Conservation (phyloP, 441 rosid genomes). For the Adansonia rubrostipa region DNA sequence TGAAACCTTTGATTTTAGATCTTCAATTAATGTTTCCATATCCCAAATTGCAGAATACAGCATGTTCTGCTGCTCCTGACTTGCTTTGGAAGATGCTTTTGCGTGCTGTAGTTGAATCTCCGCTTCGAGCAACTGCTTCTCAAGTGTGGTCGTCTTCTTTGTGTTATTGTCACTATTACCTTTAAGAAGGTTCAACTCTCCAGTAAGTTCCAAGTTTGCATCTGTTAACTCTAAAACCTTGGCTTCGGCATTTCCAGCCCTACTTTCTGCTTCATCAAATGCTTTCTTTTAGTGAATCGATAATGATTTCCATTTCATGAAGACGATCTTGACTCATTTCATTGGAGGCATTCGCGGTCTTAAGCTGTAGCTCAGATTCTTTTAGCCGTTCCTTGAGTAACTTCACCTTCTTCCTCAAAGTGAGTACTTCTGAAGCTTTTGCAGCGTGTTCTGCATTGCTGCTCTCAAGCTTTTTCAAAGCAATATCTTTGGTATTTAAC, state of each 20-base stretch:
- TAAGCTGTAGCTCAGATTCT: conserved; percentile 50
- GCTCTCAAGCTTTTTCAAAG: conserved; percentile 55
- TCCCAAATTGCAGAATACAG: conserved; percentile 95
- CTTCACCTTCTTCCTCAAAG: conserved; percentile 56
- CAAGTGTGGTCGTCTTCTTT: conserved; percentile 72
- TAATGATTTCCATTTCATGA: conserved; percentile 63
- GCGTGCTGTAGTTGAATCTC: conserved; percentile 73
- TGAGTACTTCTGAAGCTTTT: conserved; percentile 55
- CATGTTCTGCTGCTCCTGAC: conserved; percentile 93
- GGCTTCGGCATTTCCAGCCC: conserved; percentile 70
- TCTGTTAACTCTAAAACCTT: conserved; percentile 67
- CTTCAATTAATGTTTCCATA: conserved; percentile 94
- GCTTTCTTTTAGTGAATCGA: conserved; percentile 70
- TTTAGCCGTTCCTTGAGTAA: conserved; percentile 63
- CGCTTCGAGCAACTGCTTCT: conserved; percentile 79
- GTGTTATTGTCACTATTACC: conserved; percentile 55
- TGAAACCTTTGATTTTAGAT: conserved; percentile 82
- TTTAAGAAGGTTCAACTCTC: conserved; percentile 78
- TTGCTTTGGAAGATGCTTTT: conserved; percentile 72
- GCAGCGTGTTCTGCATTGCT: conserved; percentile 42
- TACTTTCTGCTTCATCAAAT: conserved; percentile 62
- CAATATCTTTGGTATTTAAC: conserved; percentile 51
- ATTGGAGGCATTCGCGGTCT: conserved; percentile 48
- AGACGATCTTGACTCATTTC: conserved; percentile 70
- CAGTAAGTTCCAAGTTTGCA: conserved; percentile 73